phyloP scores from a whole-genome alignment of 768 basidiomycete genomes.

The Russula foetens region DNA sequence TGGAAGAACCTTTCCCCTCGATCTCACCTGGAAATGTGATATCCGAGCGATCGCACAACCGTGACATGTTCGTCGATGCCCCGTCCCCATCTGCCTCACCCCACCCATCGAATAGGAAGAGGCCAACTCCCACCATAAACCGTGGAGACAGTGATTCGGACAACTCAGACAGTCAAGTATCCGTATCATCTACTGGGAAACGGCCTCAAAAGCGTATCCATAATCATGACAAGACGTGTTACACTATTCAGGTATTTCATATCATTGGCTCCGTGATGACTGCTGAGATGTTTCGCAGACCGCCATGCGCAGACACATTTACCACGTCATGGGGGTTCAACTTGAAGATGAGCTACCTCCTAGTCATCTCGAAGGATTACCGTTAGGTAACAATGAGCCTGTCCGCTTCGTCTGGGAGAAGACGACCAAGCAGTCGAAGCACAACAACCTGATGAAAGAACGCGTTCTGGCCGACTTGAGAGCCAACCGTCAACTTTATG shows the following conservation, averaged over 20 bases:
- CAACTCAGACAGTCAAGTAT: constrained; percentile 31
- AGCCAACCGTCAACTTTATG: constrained; percentile 47
- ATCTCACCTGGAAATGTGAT: neutral
- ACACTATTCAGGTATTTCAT: constrained; percentile 55
- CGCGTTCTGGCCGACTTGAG: constrained; percentile 55
- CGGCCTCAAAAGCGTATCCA: constrained; percentile 40
- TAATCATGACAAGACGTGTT: constrained; percentile 55
- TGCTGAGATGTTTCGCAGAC: constrained; percentile 35
- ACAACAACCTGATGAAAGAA: constrained; percentile 64
- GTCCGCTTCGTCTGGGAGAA: constrained; percentile 77
- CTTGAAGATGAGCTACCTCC: constrained; percentile 53
- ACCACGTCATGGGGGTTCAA: constrained; percentile 48
- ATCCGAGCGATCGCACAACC: neutral
- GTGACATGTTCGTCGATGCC: constrained; percentile 23
- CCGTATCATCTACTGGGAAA: constrained; percentile 24
- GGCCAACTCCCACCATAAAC: neutral
- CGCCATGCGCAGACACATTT: constrained; percentile 62
- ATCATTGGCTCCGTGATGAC: neutral
- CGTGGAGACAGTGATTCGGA: constrained; percentile 8
- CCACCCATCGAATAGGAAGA: constrained; percentile 25
- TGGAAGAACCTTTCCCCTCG: neutral
- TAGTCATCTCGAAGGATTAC: constrained; percentile 47
- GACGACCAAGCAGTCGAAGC: constrained; percentile 64
- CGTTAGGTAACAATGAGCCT: constrained; percentile 39
- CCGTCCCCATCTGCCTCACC: constrained; percentile 30